A percentile compares a stretch with the other conserved stretches of the same genome.
Conservation (phyloP, 2,329 filamentous ascomycete species). For the Fusarium staphyleae region DNA sequence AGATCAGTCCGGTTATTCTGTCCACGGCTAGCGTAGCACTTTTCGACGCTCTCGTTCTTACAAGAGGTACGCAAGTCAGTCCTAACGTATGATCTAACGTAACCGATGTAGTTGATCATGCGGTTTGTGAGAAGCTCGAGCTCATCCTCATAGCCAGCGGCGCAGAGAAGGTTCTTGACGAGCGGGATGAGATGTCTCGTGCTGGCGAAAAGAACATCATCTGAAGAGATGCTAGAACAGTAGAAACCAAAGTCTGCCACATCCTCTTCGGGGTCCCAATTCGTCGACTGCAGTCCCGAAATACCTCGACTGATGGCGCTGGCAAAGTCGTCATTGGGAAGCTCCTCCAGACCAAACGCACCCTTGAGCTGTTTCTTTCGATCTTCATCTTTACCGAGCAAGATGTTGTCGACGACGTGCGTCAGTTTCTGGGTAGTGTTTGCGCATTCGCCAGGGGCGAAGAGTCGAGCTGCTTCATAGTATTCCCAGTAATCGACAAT, state of each 20-base stretch:
- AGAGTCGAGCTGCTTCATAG: conserved; percentile 58
- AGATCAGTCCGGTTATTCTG: conserved; percentile 33
- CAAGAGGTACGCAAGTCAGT: conserved; percentile 34
- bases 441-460: conserved; percentile 67
- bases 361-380: conserved; percentile 57
- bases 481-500: conserved; percentile 79
- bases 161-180: conserved; percentile 50
- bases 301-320: conserved; percentile 52
- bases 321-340: conserved; percentile 59
- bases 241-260: conserved; percentile 53
- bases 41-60: conserved; percentile 33
- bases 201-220: conserved; percentile 51
- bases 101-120: conserved; percentile 62
- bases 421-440: conserved; percentile 65
- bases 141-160: conserved; percentile 52
- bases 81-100: conserved; percentile 47
- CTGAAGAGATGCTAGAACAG: conserved; percentile 56
- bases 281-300: conserved; percentile 54
- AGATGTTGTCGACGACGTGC: conserved; percentile 59
- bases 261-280: conserved; percentile 61
- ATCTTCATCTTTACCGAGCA: conserved; percentile 49
- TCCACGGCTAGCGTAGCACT: conserved; percentile 45
- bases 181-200: conserved; percentile 47
- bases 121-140: conserved; percentile 49
- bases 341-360: conserved; percentile 55